Evolutionary conservation across 2,329 filamentous ascomycete genomes (phyloP).

Genomic region (Fusarium sp.): DNA sequence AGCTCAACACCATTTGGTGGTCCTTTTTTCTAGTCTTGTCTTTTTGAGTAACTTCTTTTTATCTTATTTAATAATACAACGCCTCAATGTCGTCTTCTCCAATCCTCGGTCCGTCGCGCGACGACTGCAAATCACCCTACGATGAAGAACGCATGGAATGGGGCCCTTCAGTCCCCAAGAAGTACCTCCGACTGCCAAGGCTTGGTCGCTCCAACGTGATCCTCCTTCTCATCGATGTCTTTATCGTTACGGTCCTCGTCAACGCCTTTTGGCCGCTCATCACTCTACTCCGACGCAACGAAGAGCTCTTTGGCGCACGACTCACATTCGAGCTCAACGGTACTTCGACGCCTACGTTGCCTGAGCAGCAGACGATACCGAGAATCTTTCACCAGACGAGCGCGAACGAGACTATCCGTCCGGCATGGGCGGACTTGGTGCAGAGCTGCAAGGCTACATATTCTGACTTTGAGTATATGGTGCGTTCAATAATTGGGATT

Average conservation of each 20-base stretch:
- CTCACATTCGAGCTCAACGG: constrained; percentile 63
- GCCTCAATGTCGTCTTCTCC: constrained; percentile 22
- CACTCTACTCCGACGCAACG: constrained; percentile 68
- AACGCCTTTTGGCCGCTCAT: constrained; percentile 78
- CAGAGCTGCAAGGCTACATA: constrained; percentile 75
- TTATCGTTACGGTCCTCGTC: constrained; percentile 73
- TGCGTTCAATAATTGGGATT: constrained; percentile 45
- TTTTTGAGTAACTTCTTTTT: neutral
- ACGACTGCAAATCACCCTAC: constrained; percentile 27
- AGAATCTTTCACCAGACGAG: constrained; percentile 83
- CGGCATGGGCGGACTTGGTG: constrained; percentile 73
- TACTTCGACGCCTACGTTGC: constrained; percentile 65
- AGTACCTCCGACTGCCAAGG: constrained; percentile 38
- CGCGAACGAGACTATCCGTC: constrained; percentile 75
- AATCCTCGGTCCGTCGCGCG: constrained; percentile 20
- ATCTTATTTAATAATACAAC: neutral
- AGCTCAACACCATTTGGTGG: constrained; percentile 5
- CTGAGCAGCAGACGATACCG: constrained; percentile 76
- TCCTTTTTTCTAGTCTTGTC: neutral
- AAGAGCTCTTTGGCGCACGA: constrained; percentile 48
- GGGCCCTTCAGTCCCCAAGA: constrained; percentile 41
- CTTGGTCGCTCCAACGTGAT: constrained; percentile 61
- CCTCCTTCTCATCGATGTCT: constrained; percentile 69
- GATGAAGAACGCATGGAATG: constrained; percentile 46
- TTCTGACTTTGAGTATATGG: constrained; percentile 79